Percentiles rank a stretch among this genome's conserved stretches.
Evolutionary conservation across 2,329 filamentous ascomycete genomes (phyloP).

Genomic region (Trichoderma atroviride): DNA sequence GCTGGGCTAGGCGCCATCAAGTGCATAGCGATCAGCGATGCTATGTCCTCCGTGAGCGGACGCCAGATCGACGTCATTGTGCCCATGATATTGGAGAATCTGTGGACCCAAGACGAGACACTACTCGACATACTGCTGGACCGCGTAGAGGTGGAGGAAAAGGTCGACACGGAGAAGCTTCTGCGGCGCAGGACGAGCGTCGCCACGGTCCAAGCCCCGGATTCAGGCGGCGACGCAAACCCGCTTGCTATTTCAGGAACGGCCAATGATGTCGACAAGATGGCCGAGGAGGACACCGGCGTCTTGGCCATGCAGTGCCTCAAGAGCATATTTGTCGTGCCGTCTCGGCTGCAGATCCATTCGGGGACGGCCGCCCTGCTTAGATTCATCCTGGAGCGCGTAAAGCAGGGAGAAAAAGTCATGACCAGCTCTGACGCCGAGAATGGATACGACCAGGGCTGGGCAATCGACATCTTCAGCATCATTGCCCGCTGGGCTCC

Average conservation of each 20-base stretch:
- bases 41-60: conserved; percentile 72
- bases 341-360: conserved; percentile 80
- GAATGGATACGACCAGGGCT: conserved; percentile 55
- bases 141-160: conserved; percentile 69
- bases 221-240: conserved; percentile 66
- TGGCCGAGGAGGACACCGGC: conserved; percentile 87
- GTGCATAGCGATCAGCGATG: conserved; percentile 78
- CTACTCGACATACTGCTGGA: conserved; percentile 69
- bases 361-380: conserved; percentile 74
- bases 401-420: conserved; percentile 54
- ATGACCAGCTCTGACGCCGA: conserved; percentile 49
- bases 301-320: conserved; percentile 83
- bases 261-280: conserved; percentile 82
- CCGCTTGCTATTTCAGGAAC: conserved; percentile 76
- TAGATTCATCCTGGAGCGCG: conserved; percentile 68
- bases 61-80: conserved; percentile 78
- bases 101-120: conserved; percentile 74
- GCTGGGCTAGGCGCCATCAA: conserved; percentile 77
- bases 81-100: conserved; percentile 82
- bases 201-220: conserved; percentile 69
- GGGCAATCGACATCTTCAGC: conserved; percentile 81
- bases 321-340: conserved; percentile 80
- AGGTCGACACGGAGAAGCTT: conserved; percentile 65
- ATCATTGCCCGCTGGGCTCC: conserved; percentile 85
- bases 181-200: conserved; percentile 74